Evolutionary conservation across 208 protist species (phyloP).

Genomic region (Histomonas meleagridis): DNA sequence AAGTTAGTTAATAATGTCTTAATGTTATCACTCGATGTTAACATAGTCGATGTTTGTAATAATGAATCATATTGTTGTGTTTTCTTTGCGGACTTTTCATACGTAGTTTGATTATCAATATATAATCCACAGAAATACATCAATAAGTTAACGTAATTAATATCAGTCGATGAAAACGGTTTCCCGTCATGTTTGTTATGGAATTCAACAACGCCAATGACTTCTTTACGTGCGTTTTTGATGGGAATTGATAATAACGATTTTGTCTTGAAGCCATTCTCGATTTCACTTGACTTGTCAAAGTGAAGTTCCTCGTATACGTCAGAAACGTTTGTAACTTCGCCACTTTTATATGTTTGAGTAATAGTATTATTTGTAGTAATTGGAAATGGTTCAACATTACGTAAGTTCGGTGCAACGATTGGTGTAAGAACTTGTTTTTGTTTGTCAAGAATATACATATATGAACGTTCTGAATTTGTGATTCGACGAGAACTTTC

Average conservation of each 20-base stretch:
- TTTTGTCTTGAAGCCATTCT: neutral
- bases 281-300: neutral
- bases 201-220: neutral
- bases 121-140: neutral
- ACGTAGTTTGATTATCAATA: neutral
- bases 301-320: neutral
- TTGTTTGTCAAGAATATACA: neutral
- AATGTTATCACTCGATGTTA: neutral
- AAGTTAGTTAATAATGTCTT: neutral
- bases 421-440: neutral
- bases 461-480: neutral
- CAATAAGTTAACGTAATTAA: neutral
- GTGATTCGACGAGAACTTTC: neutral
- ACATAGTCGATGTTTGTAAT: too few species aligned
- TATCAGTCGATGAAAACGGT: slow-evolving; percentile 1
- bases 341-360: neutral
- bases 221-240: neutral
- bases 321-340: neutral
- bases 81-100: neutral
- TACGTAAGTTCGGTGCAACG: neutral
- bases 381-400: neutral
- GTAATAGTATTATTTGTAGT: neutral
- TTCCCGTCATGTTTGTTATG: neutral
- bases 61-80: neutral
- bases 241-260: neutral